A percentile compares a stretch with the other conserved stretches of the same genome.
Conservation (phyloP, 805 yeast genomes). For the Barnettozyma salicaria region DNA sequence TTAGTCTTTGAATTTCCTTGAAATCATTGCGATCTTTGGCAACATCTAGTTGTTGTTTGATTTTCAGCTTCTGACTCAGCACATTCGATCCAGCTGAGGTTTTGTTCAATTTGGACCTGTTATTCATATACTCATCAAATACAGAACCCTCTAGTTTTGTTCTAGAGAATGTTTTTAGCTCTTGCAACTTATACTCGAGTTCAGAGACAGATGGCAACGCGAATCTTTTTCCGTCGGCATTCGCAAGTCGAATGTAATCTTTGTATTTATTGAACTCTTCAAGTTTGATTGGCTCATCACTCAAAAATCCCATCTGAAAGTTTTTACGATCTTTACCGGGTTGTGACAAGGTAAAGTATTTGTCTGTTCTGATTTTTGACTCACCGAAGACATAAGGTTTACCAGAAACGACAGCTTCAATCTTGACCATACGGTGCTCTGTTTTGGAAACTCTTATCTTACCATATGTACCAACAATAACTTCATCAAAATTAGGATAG, state of each 20-base stretch:
- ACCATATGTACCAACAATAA: constrained; percentile 69
- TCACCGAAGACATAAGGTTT: constrained; percentile 47
- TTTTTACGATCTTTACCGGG: constrained; percentile 67
- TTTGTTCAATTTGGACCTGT: constrained; percentile 58
- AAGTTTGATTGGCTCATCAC: constrained; percentile 66
- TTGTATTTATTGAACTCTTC: constrained; percentile 72
- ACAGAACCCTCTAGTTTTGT: constrained; percentile 66
- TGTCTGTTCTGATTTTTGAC: constrained; percentile 39
- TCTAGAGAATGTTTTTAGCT: constrained; percentile 55
- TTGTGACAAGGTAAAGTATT: constrained; percentile 69
- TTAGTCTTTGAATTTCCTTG: constrained; percentile 36
- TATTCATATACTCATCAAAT: constrained; percentile 70
- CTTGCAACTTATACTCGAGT: constrained; percentile 57
- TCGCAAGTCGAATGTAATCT: constrained; percentile 52
- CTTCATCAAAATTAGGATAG: constrained; percentile 72
- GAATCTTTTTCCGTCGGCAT: constrained; percentile 24
- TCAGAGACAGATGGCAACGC: constrained; percentile 58
- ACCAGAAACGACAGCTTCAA: constrained; percentile 55
- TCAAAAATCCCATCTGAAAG: constrained; percentile 72
- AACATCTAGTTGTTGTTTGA: constrained; percentile 68
- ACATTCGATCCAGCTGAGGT: constrained; percentile 61
- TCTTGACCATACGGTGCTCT: constrained; percentile 77
- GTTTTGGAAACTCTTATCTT: constrained; percentile 70
- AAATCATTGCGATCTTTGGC: constrained; percentile 49
- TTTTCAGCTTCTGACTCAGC: constrained; percentile 64